These are phyloP conservation scores for Umbelopsis ramanniana DNA, from an alignment of 192 early-diverging fungal genomes.

Conservation along the genomic window DNA sequence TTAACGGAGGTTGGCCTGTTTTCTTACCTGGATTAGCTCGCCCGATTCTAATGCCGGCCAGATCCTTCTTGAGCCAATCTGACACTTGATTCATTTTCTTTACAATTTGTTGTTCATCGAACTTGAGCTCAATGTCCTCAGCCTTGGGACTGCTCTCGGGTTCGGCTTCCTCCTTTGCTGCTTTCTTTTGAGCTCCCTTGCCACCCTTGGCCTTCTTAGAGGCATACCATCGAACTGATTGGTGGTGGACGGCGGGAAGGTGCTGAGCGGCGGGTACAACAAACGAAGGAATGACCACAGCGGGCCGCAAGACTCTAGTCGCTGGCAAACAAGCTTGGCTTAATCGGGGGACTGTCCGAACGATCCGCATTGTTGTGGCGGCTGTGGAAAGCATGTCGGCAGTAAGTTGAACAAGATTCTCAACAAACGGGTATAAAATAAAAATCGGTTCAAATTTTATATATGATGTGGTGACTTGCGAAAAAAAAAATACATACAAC, in stretches of 20 bases:
- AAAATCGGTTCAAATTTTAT: neutral
- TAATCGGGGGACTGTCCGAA: neutral
- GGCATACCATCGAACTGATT: conserved; percentile 31
- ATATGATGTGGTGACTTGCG: neutral
- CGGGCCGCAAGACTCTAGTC: neutral
- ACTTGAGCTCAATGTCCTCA: conserved; percentile 42
- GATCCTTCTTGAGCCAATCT: conserved; percentile 67
- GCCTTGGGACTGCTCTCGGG: conserved; percentile 29
- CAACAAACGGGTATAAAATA: neutral
- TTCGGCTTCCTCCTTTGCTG: conserved; percentile 37
- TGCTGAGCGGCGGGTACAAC: neutral
- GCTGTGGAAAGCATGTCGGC: neutral
- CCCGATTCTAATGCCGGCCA: conserved; percentile 66
- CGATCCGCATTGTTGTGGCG: neutral
- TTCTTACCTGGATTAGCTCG: conserved; percentile 72
- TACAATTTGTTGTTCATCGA: conserved; percentile 62
- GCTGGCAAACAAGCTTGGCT: neutral
- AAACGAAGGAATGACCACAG: neutral
- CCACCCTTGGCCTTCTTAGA: conserved; percentile 47
- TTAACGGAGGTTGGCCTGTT: neutral
- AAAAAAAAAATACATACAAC: neutral
- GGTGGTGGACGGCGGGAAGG: neutral
- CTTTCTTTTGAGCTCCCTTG: conserved; percentile 17
- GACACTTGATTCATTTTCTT: conserved; percentile 62
- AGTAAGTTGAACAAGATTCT: neutral